Evolutionary conservation across 164 flowering plant species (phyloP), one percentile per base, ranked within the genome.

Genomic region (Dillenia suffruticosa): DNA sequence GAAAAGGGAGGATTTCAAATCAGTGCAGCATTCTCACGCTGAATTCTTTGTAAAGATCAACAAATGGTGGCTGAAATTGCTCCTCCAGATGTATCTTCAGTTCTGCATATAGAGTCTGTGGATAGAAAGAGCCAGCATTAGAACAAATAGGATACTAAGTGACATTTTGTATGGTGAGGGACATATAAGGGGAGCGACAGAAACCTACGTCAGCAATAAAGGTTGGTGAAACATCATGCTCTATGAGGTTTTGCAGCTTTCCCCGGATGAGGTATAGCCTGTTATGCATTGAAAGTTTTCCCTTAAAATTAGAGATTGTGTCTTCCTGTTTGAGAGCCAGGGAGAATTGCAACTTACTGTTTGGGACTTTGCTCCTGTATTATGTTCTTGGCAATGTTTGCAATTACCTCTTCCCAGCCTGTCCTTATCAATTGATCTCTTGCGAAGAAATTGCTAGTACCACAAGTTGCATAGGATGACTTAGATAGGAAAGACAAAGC

Each of bases 341-440:
- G 15, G 52, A 48, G 13, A 55, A 19, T 19, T 14, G 32, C 14
- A 26, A 65, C 82, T 78, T 72, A 88, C 89, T 85, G 85, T 65
- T 69, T 84, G 7, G 86, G 89, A 72, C 87, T 84, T 73, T 83
- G 90, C 66, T 88, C 89, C 53, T 85, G 71, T 19, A 83, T 58
- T 14, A 85, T 78, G 32, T 78, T 74, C 70, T 72, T 78, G n/a
- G 89, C 90, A 57, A 85, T 74, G 44, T 66, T 77, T 8, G 79
- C 80, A 63, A 84, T 80, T 53, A 76, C 79, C 32, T 82, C 86
- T 70, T 88, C 94, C 94, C 90, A 85, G 43, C 90, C 90, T 9
- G 81, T 82, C 66, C 72, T 49, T 58, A 85, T 72, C 44, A 19
- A 73, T 43, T 84, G 84, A 56, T 77, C 81, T 64, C 79, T 84